Evolutionary conservation across 2,329 filamentous ascomycete genomes (phyloP).

Genomic region (Curvularia hawaiiensis): DNA sequence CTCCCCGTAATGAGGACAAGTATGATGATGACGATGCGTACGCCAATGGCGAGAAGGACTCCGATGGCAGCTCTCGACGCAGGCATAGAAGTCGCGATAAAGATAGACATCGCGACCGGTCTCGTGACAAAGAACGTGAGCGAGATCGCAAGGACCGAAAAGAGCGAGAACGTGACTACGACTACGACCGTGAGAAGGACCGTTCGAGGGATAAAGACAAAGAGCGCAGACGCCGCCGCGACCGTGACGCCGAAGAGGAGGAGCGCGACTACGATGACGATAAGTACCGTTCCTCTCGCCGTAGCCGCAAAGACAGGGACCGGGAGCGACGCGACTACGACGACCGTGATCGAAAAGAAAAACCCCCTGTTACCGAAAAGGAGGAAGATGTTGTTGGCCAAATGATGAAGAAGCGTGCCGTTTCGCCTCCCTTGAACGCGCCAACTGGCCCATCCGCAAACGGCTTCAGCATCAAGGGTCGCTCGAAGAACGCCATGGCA

Average conservation of each 20-base stretch:
- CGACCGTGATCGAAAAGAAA: conserved; percentile 29
- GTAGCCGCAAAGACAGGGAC: conserved; percentile 52
- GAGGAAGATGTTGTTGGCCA: conserved; percentile 34
- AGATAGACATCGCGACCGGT: conserved; percentile 38
- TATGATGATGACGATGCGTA: conserved; percentile 40
- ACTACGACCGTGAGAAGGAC: conserved; percentile 41
- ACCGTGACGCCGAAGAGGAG: conserved; percentile 49
- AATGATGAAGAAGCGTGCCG: conserved; percentile 36
- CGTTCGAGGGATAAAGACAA: conserved; percentile 44
- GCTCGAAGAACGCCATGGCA: conserved; percentile 32
- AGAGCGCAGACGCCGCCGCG: conserved; percentile 58
- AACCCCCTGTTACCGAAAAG: conserved; percentile 11
- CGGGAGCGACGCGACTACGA: conserved; percentile 34
- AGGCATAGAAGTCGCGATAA: conserved; percentile 47
- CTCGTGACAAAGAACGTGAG: conserved; percentile 41
- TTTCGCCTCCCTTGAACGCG: conserved; percentile 42
- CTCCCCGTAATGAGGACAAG: conserved; percentile 38
- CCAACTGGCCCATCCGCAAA: conserved; percentile 48
- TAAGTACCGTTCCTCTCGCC: conserved; percentile 49
- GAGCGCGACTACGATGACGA: conserved; percentile 48
- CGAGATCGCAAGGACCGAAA: conserved; percentile 48
- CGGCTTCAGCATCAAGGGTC: conserved; percentile 53
- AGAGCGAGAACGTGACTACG: conserved; percentile 59
- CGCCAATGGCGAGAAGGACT: conserved; percentile 34
- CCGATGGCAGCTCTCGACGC: conserved; percentile 39